Conservation (phyloP, 768 basidiomycete genomes). For the Daedalea quercina region DNA sequence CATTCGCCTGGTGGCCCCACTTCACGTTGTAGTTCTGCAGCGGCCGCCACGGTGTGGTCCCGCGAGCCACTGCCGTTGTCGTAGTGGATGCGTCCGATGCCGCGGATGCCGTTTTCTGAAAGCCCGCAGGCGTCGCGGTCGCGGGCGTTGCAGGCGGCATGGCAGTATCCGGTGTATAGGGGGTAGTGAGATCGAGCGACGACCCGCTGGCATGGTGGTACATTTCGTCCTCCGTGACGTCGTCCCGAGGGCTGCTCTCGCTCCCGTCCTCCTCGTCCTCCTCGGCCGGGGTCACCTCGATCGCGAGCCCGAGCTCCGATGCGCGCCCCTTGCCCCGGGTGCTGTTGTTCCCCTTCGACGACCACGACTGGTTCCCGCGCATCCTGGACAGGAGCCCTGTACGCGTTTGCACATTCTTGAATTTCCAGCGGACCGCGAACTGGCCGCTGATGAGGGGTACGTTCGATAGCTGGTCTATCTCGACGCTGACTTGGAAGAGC, state of each 20-base stretch:
- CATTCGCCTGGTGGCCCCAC: slow-evolving; percentile 54
- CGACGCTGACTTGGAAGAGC: slow-evolving; percentile 53
- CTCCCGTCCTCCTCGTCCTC: slow-evolving; percentile 6
- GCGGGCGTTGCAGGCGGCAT: slow-evolving; percentile 9
- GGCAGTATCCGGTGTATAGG: slow-evolving; percentile 8
- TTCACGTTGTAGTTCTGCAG: slow-evolving; percentile 59
- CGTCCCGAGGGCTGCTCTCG: slow-evolving; percentile 9
- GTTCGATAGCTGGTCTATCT: slow-evolving; percentile 61
- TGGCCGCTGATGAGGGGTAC: slow-evolving; percentile 69
- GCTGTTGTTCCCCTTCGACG: slow-evolving; percentile 9
- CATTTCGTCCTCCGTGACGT: slow-evolving; percentile 1
- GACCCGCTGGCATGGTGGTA: slow-evolving; percentile 1
- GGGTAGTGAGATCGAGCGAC: slow-evolving; percentile 4
- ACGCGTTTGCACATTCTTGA: slow-evolving; percentile 47
- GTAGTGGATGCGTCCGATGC: slow-evolving; percentile 20
- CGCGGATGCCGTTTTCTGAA: slow-evolving; percentile 3
- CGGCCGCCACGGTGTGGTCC: slow-evolving; percentile 51
- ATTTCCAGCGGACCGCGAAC: slow-evolving; percentile 66
- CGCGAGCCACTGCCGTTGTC: slow-evolving; percentile 33
- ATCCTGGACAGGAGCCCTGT: slow-evolving; percentile 38
- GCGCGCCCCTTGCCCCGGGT: slow-evolving; percentile 13
- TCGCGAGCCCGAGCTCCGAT: background rate
- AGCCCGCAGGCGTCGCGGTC: slow-evolving; percentile 6
- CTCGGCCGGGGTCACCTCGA: slow-evolving; percentile 5
- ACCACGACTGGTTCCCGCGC: slow-evolving; percentile 21